Conservation (phyloP, 106 monocot genomes). For the Agapanthus africanus region DNA sequence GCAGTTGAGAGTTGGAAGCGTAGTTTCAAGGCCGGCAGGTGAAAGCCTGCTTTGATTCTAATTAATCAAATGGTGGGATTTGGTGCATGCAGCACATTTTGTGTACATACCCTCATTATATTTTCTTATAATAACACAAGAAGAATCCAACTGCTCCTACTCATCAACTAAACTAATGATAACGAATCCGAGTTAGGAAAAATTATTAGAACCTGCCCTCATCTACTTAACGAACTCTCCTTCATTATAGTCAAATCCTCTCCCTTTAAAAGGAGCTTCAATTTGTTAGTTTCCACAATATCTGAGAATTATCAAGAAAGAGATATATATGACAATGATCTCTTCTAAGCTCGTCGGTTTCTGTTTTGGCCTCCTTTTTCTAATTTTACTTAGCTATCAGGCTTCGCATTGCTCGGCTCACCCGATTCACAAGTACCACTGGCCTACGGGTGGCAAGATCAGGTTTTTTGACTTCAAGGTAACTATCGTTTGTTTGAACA, state of each 20-base stretch:
- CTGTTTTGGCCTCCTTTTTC: not conserved
- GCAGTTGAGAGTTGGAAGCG: slow-evolving; percentile 10
- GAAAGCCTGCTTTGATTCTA: not conserved
- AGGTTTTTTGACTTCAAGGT: slow-evolving; percentile 14
- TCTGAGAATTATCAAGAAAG: not conserved
- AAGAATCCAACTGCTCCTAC: not conserved
- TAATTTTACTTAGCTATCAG: not conserved
- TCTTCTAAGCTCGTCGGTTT: not conserved
- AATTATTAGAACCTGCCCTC: not conserved
- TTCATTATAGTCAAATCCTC: not conserved
- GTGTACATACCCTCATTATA: not conserved
- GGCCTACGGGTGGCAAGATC: not conserved
- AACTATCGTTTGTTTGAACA: too few relatives aligned
- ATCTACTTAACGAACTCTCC: not conserved
- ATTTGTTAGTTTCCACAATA: not conserved
- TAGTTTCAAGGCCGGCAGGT: not conserved
- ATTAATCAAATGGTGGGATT: not conserved
- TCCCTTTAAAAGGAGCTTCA: not conserved
- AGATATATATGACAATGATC: not conserved
- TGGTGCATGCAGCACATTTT: not conserved
- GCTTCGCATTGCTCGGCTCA: not conserved
- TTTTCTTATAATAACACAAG: too few relatives aligned
- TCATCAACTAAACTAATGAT: not conserved
- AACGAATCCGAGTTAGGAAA: slow-evolving; percentile 1
- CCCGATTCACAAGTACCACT: not conserved